Evolutionary conservation across 2,329 filamentous ascomycete species (phyloP), one percentile per base, ranked within the genome.

Genomic region (Harringtonia lauricola): DNA sequence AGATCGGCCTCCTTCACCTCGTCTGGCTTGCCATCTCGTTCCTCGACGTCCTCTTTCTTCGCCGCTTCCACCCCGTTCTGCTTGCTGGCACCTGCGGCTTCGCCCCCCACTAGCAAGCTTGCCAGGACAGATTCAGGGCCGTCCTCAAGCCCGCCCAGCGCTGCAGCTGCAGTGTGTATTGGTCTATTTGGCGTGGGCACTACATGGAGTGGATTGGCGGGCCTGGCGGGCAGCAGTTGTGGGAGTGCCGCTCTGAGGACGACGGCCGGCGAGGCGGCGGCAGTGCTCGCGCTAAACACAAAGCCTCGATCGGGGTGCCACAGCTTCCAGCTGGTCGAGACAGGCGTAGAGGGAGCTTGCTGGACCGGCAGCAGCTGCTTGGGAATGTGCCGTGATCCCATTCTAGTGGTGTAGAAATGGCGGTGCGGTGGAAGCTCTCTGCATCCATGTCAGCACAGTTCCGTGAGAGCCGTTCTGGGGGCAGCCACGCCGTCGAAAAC

Each of bases 291-390:
- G 8, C 36, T 31, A 34, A 67, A 68, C 3, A 64, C 56, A 42
- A 67, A 60, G 31, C 64, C 63, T 43, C 58, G 54, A n/a, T 51
- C 56, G 5, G 59, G 56, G 42, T 58, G 56, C 65, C 65, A 68
- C 24, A 59, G 51, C 39, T 55, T 57, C 38, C 50, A 52, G 29
- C 47, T 47, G 5, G 47, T n/a, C 10, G 15, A 14, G 24, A 31
- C n/a, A 21, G 36, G 28, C 41, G 29, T 30, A 13, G n/a, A 19
- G 22, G 19, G 7, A 6, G 10, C 13, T 4, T 7, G 19, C 29
- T 26, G 19, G 9, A 14, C n/a, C 10, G 36, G 7, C 35, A 30
- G 15, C 19, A 12, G 21, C 12, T 29, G 17, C 29, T 28, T 33
- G 4, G 18, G 22, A 4, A 31, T 17, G 18, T 26, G n/a, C 34